Evolutionary conservation across 2,329 filamentous ascomycete genomes (phyloP).

Genomic region (Metarhizium robertsii): DNA sequence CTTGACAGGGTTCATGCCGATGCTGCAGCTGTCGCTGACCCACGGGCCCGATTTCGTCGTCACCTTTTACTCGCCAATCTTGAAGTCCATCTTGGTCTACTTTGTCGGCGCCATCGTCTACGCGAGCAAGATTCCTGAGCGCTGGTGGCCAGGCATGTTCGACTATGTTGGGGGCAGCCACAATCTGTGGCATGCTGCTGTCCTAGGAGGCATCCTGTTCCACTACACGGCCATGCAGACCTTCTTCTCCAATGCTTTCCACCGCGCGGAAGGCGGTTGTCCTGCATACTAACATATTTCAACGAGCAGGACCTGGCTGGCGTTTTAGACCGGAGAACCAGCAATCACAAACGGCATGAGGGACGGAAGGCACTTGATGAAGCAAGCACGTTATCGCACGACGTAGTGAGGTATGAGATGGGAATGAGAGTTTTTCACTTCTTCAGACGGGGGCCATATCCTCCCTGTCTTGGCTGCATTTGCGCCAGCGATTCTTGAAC

Average conservation of each 20-base stretch:
- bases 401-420: background rate
- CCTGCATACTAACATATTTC: conserved; percentile 33
- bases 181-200: conserved; percentile 95
- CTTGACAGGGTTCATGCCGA: conserved; percentile 79
- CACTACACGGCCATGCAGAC: conserved; percentile 95
- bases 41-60: conserved; percentile 73
- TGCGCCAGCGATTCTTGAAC: background rate
- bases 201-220: conserved; percentile 91
- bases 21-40: conserved; percentile 71
- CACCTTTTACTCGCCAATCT: conserved; percentile 80
- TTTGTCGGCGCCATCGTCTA: conserved; percentile 78
- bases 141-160: conserved; percentile 86
- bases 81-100: conserved; percentile 82
- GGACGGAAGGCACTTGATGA: background rate
- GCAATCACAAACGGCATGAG: background rate
- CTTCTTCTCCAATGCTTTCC: conserved; percentile 75
- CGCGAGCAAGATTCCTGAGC: conserved; percentile 83
- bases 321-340: background rate
- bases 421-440: background rate
- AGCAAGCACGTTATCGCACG: background rate
- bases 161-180: conserved; percentile 94
- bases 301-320: background rate
- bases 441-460: background rate
- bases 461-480: background rate
- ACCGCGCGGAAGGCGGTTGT: conserved; percentile 53